Evolutionary conservation across 2,329 filamentous ascomycete genomes (phyloP).

Genomic region (Penicillium sp.): DNA sequence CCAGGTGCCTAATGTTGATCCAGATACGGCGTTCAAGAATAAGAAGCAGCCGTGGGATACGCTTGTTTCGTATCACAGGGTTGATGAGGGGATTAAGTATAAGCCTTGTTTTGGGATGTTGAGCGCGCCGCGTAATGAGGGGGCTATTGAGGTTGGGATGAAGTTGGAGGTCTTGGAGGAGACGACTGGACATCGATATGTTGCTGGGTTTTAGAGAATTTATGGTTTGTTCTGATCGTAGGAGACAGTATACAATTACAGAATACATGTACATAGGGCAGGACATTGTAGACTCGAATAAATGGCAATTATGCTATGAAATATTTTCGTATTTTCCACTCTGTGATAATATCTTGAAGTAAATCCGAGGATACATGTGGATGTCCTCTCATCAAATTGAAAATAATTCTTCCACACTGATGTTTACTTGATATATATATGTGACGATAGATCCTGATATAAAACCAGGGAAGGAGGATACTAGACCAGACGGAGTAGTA

Average conservation of each 20-base stretch:
- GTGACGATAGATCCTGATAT: too few species aligned
- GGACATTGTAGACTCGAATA: neutral
- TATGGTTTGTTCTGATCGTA: neutral
- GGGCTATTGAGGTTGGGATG: conserved; percentile 57
- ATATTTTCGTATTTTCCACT: neutral
- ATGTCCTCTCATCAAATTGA: too few species aligned
- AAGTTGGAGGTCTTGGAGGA: conserved; percentile 56
- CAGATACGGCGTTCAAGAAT: conserved; percentile 59
- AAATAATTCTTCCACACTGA: neutral
- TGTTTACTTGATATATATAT: neutral
- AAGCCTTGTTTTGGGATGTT: conserved; percentile 69
- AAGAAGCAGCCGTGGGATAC: conserved; percentile 60
- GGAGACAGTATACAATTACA: neutral
- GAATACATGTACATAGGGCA: too few species aligned
- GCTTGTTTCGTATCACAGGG: conserved; percentile 58
- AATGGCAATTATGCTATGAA: neutral
- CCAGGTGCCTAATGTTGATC: conserved; percentile 64
- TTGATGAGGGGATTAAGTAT: conserved; percentile 60
- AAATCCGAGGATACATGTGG: too few species aligned
- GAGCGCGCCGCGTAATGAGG: conserved; percentile 57
- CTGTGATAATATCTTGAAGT: neutral
- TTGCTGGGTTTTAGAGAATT: conserved; percentile 35
- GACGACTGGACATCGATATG: conserved; percentile 57
- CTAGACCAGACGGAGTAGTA: neutral
- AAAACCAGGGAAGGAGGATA: neutral